phyloP scores from a whole-genome alignment of 2,329 filamentous ascomycete species.

The Spiromastix sp. region DNA sequence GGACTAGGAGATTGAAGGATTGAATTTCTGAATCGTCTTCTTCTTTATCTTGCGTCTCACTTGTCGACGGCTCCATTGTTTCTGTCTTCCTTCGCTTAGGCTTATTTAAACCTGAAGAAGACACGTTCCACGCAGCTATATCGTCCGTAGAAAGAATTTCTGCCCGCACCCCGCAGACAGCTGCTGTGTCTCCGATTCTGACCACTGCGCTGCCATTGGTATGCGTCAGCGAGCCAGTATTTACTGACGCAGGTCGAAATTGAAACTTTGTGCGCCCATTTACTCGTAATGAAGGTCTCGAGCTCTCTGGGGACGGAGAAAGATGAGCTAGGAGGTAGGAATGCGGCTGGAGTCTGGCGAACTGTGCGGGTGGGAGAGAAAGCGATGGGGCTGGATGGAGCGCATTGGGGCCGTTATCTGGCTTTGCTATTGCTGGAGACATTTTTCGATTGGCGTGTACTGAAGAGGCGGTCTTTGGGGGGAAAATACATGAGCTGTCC shows the following conservation, averaged over 20 bases:
- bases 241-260: slow-evolving; percentile 62
- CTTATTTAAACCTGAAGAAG: slow-evolving; percentile 26
- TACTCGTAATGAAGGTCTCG: slow-evolving; percentile 55
- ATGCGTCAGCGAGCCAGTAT: slow-evolving; percentile 76
- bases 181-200: slow-evolving; percentile 77
- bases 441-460: neutral
- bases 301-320: slow-evolving; percentile 42
- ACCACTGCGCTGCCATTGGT: slow-evolving; percentile 85
- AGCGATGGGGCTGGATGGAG: slow-evolving; percentile 28
- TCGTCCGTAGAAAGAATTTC: slow-evolving; percentile 70
- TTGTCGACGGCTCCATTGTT: slow-evolving; percentile 9
- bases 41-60: slow-evolving; percentile 36
- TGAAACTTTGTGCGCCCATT: slow-evolving; percentile 67
- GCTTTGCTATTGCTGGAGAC: neutral
- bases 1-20: slow-evolving; percentile 63
- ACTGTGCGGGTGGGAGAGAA: slow-evolving; percentile 55
- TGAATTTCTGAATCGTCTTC: slow-evolving; percentile 37
- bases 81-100: slow-evolving; percentile 21
- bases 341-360: slow-evolving; percentile 80
- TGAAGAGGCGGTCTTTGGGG: no score
- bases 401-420: neutral
- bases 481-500: no score
- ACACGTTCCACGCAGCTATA: slow-evolving; percentile 48
- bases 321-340: slow-evolving; percentile 87
- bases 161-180: slow-evolving; percentile 84